phyloP scores from a whole-genome alignment of 768 basidiomycete species.

The Mycena galericulata region DNA sequence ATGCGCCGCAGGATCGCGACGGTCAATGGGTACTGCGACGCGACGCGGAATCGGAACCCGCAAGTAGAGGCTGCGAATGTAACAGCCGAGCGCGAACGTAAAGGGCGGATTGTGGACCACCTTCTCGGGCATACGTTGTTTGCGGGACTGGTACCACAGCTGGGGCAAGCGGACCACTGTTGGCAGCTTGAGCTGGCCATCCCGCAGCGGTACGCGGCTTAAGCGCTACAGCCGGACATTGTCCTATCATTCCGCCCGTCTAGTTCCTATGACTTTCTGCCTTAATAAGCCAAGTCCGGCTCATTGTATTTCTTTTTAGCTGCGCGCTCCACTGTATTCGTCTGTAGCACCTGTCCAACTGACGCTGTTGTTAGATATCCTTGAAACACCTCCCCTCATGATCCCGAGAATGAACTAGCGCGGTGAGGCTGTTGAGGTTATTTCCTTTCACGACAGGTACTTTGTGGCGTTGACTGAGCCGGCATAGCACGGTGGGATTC shows the following conservation, averaged over 20 bases:
- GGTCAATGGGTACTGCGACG: slow-evolving; percentile 20
- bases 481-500: no score
- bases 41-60: not conserved
- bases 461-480: no score
- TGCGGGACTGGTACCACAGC: slow-evolving; percentile 1
- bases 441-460: no score
- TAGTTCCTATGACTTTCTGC: not conserved
- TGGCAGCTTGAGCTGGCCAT: slow-evolving; percentile 17
- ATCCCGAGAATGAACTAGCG: no score
- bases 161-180: not conserved
- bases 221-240: not conserved
- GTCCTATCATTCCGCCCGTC: not conserved
- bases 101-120: slow-evolving; percentile 15
- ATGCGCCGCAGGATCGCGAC: slow-evolving; percentile 24
- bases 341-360: not conserved
- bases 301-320: slow-evolving; percentile 4
- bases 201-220: slow-evolving; percentile 14
- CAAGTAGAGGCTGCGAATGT: not conserved
- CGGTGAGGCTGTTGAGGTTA: no score
- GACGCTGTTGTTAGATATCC: not conserved
- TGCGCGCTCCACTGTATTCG: slow-evolving; percentile 6
- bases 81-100: not conserved
- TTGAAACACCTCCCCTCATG: not conserved
- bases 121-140: slow-evolving; percentile 23
- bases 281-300: not conserved